Evolutionary conservation across 2,329 filamentous ascomycete species (phyloP).

Genomic region (Claviceps spartinae): DNA sequence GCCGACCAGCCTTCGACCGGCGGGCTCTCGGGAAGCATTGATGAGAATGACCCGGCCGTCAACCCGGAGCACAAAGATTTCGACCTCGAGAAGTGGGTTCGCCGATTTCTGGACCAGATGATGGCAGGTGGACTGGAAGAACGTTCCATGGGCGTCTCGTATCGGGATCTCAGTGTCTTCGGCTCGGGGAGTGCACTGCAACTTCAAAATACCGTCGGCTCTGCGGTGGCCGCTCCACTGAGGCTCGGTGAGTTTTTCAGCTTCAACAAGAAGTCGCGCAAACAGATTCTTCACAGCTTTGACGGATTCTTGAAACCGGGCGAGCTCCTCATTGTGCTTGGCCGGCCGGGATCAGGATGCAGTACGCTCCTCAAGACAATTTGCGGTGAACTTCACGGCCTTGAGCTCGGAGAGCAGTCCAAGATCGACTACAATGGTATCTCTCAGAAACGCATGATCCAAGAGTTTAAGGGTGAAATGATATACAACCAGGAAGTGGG

Average conservation of each 20-base stretch:
- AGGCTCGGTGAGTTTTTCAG: conserved; percentile 42
- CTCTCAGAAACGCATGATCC: conserved; percentile 36
- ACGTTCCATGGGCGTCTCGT: conserved; percentile 45
- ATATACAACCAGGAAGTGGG: conserved; percentile 60
- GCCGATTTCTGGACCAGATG: conserved; percentile 25
- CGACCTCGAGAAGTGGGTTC: conserved; percentile 28
- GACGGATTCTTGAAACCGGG: conserved; percentile 50
- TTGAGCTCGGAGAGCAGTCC: conserved; percentile 36
- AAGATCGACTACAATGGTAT: conserved; percentile 50
- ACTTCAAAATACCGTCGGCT: conserved; percentile 53
- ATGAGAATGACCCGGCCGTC: conserved; percentile 19
- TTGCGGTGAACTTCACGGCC: conserved; percentile 44
- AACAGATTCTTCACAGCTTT: conserved; percentile 50
- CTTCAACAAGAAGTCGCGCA: conserved; percentile 29
- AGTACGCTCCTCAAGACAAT: conserved; percentile 50
- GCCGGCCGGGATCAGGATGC: conserved; percentile 51
- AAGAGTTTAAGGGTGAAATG: conserved; percentile 50
- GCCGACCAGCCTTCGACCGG: conserved; percentile 6
- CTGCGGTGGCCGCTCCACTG: conserved; percentile 43
- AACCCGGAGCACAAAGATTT: conserved; percentile 27
- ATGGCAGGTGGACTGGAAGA: conserved; percentile 41
- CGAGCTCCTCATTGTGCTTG: conserved; percentile 56
- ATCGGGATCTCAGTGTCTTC: conserved; percentile 50
- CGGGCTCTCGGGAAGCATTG: conserved; percentile 10
- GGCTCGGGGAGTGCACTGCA: conserved; percentile 55